Conservation (phyloP, 2,329 filamentous ascomycete species). For the Pleurostoma richardsiae region DNA sequence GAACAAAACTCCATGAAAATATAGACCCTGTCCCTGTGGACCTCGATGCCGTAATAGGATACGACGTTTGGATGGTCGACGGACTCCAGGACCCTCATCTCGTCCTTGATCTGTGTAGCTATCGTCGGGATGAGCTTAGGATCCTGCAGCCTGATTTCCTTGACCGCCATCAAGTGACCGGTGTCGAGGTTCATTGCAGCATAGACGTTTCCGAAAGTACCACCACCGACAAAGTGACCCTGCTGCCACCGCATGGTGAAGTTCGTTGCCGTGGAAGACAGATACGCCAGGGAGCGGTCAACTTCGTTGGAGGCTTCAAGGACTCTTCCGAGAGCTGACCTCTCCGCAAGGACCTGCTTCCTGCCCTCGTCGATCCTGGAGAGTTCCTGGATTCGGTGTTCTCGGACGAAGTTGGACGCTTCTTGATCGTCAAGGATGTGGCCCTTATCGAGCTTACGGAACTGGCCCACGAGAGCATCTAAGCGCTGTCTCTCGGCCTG, state of each 20-base stretch:
- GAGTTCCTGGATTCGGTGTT: slow-evolving; percentile 70
- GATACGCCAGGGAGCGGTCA: slow-evolving; percentile 86
- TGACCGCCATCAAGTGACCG: slow-evolving; percentile 95
- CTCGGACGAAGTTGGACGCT: slow-evolving; percentile 67
- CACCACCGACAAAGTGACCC: slow-evolving; percentile 95
- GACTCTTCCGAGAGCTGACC: slow-evolving; percentile 83
- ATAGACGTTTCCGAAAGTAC: slow-evolving; percentile 96
- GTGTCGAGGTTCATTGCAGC: slow-evolving; percentile 96
- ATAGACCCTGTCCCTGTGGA: slow-evolving; percentile 98
- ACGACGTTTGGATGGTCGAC: slow-evolving; percentile 97
- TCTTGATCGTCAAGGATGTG: slow-evolving; percentile 75
- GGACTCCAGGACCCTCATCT: slow-evolving; percentile 94
- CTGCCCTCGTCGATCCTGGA: slow-evolving; percentile 72
- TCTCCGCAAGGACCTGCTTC: slow-evolving; percentile 75
- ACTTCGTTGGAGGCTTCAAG: slow-evolving; percentile 94
- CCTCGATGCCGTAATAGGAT: slow-evolving; percentile 95
- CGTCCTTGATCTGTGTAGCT: slow-evolving; percentile 88
- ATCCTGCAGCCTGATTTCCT: slow-evolving; percentile 95
- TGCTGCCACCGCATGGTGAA: slow-evolving; percentile 97
- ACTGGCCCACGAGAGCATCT: slow-evolving; percentile 73
- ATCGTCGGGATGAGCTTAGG: slow-evolving; percentile 93
- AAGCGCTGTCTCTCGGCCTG: slow-evolving; percentile 88
- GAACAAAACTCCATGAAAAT: slow-evolving; percentile 99
- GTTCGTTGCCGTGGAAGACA: slow-evolving; percentile 92
- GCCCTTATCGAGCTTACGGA: slow-evolving; percentile 74